Base-by-base conservation (phyloP, 352 stramenopile genomes). In the Stramenopiles sp. region DNA sequence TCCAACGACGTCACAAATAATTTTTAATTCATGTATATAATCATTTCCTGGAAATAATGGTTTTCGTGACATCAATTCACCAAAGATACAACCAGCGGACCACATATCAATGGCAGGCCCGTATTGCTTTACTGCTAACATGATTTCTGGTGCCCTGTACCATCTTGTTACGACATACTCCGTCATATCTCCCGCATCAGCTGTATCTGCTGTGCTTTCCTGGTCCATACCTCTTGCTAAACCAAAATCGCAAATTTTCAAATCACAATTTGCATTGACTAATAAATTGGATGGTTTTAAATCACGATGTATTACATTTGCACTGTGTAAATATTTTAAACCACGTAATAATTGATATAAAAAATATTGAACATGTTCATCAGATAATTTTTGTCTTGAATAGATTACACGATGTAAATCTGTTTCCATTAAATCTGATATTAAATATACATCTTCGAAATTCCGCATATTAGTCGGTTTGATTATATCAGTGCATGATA, bases 1-100 rank as follows among this genome's bases (percentile, higher is more conserved):
- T 1, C 96, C 96, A 6, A 99, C 84, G 77, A 96, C 95, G 79
- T 96, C 92, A 84, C 92, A 97, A 80, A 99, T 99, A 79, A 98
- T 92, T 80, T 97, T 89, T 69, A 99, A 92, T 85, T 99, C 96
- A 84, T 99, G 92, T 84, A 99, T 98, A 85, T 99, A 99, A 84
- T 99, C 95, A 78, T 99, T 92, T 4, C 96, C 96, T 0, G 94
- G 93, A 82, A 99, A 99, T 29, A 98, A 90, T 79, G 96, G 94
- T 80, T 98, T 98, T 69, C 96, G 88, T 1, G 88, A 89, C 80
- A 99, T 91, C 82, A 99, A 93, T 82, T 99, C 96, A 1, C 93
- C 96, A 81, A 99, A 98, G 80, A 99, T 99, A 82, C 96, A 99
- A 29, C 96, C 96, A 78, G 98, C 95, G 79, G 89, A 94, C 94